A percentile compares a stretch with the other conserved stretches of the same genome.
Conservation (phyloP, 2,329 filamentous ascomycete species). For the Didymella keratinophila region DNA sequence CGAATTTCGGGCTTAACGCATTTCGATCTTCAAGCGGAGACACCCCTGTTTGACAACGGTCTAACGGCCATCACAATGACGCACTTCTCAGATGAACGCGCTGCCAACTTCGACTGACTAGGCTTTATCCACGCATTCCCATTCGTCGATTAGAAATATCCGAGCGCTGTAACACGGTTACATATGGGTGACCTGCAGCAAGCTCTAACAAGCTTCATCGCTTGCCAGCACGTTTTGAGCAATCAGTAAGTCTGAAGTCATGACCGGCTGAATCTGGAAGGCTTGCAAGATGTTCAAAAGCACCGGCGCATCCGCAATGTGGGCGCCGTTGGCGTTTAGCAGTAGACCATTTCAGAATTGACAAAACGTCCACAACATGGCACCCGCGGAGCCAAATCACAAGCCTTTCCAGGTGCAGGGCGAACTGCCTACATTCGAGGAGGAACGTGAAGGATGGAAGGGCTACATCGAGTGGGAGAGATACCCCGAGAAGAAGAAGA, state of each 20-base stretch:
- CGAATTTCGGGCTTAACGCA: constrained; percentile 3
- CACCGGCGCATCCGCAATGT: background rate
- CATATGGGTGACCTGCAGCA: constrained; percentile 13
- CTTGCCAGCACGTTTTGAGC: constrained; percentile 5
- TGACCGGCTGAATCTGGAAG: constrained; percentile 16
- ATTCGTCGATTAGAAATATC: constrained; percentile 1
- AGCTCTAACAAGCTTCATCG: constrained; percentile 11
- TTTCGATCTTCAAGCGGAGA: constrained; percentile 5
- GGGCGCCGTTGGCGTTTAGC: background rate
- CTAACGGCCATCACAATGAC: constrained; percentile 19
- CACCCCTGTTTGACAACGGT: constrained; percentile 11
- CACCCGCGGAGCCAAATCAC: constrained; percentile 44
- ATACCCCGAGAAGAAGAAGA: constrained; percentile 71
- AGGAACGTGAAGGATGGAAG: constrained; percentile 58
- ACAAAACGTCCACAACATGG: constrained; percentile 32
- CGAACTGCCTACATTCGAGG: constrained; percentile 48
- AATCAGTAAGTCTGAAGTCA: constrained; percentile 18
- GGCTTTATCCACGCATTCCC: background rate
- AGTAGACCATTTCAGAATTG: background rate
- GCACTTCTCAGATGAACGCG: background rate
- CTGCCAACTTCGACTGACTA: constrained; percentile 4
- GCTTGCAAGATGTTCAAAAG: constrained; percentile 5
- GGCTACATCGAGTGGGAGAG: constrained; percentile 62
- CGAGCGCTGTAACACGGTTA: background rate
- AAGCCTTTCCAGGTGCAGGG: constrained; percentile 38